A percentile compares a stretch with the other conserved stretches of the same genome.
phyloP scores from a whole-genome alignment of 2,329 filamentous ascomycete genomes.

The Diaporthe citriasiana region DNA sequence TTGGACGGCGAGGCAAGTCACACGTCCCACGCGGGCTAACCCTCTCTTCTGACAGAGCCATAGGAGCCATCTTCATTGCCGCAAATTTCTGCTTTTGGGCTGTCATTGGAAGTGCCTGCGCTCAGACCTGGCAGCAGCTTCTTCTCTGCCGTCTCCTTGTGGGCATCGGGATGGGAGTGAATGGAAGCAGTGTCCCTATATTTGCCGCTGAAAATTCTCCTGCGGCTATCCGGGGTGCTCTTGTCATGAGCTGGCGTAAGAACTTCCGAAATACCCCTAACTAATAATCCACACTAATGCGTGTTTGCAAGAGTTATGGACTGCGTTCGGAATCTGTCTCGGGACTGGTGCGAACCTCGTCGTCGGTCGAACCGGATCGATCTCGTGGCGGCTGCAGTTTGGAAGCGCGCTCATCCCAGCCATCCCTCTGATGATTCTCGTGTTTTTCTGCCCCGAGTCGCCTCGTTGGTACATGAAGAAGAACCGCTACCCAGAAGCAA shows the following conservation, averaged over 20 bases:
- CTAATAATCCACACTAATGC: conserved; percentile 56
- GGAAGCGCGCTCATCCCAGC: conserved; percentile 76
- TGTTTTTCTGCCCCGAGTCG: conserved; percentile 75
- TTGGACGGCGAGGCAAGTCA: conserved; percentile 57
- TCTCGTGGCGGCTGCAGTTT: conserved; percentile 75
- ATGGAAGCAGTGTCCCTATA: conserved; percentile 72
- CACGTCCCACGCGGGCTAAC: no score
- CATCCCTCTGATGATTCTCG: conserved; percentile 68
- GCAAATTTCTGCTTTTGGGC: conserved; percentile 69
- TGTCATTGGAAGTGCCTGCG: conserved; percentile 74
- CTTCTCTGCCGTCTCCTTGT: conserved; percentile 76
- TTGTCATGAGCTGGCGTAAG: conserved; percentile 71
- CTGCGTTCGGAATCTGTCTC: conserved; percentile 63
- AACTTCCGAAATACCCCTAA: conserved; percentile 36
- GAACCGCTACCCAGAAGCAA: conserved; percentile 66
- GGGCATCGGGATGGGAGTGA: conserved; percentile 78
- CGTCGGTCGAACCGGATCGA: conserved; percentile 69
- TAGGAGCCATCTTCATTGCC: conserved; percentile 47
- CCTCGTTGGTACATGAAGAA: conserved; percentile 78
- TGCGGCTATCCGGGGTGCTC: conserved; percentile 64
- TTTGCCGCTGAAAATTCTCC: conserved; percentile 68
- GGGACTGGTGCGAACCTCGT: conserved; percentile 76
- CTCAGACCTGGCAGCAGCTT: conserved; percentile 76
- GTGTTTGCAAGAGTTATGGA: conserved; percentile 67
- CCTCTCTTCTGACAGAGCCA: neutral